These are phyloP conservation scores for Calonectria henricotiae DNA, from an alignment of 2,329 filamentous ascomycete genomes.

Conservation along the genomic window DNA sequence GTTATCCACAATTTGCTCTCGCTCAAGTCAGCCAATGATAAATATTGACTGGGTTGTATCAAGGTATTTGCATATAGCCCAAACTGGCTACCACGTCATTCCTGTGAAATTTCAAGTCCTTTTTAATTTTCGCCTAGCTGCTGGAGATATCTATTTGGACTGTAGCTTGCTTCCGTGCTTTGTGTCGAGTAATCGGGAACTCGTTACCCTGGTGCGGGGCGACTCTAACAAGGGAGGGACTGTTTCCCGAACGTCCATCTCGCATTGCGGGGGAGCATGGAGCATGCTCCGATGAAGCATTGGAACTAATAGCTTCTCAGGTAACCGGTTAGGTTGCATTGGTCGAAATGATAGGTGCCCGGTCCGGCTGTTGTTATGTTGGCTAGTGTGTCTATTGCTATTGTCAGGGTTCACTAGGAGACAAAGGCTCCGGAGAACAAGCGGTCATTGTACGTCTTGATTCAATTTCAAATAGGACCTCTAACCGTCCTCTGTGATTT, in stretches of 20 bases:
- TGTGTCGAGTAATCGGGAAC: constrained; percentile 32
- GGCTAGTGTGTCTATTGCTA: background rate
- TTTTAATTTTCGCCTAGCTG: background rate
- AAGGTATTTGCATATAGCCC: background rate
- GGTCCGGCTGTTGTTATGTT: too few relatives aligned
- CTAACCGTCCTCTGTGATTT: background rate
- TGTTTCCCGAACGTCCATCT: constrained; percentile 4
- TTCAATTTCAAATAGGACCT: background rate
- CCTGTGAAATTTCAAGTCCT: background rate
- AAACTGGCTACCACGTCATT: background rate
- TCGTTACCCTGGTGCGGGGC: constrained; percentile 44
- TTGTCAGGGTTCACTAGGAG: background rate
- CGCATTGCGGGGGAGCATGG: constrained; percentile 20
- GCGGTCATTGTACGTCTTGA: too few relatives aligned
- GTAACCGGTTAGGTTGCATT: background rate
- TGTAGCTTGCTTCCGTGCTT: background rate
- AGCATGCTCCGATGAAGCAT: constrained; percentile 34
- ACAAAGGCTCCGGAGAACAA: background rate
- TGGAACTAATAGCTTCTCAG: constrained; percentile 7
- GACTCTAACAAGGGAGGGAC: background rate
- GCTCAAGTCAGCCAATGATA: background rate
- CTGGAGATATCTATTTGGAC: background rate
- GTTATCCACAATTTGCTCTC: background rate
- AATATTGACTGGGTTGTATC: background rate
- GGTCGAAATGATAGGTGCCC: too few relatives aligned